These are phyloP conservation scores for Aspergillus novofumigatus DNA, from an alignment of 2,329 filamentous ascomycete genomes.

Conservation along the genomic window DNA sequence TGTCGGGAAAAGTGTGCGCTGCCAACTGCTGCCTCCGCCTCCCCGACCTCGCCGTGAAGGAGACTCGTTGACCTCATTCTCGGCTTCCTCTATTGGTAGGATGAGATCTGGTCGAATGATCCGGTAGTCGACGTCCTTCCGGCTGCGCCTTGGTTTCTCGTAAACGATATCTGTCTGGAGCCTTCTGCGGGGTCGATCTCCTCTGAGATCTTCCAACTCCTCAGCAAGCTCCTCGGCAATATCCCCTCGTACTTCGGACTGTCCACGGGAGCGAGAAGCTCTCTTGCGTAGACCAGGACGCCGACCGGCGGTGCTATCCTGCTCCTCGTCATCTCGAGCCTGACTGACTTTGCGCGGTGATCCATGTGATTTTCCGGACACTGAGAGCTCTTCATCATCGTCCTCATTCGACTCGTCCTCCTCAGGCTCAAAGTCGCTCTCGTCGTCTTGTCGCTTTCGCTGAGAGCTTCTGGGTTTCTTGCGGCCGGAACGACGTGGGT, in stretches of 20 bases:
- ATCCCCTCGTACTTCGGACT: slow-evolving; percentile 44
- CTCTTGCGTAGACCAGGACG: slow-evolving; percentile 51
- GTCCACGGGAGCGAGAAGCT: slow-evolving; percentile 43
- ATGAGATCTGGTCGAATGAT: slow-evolving; percentile 71
- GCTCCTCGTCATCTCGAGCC: slow-evolving; percentile 44
- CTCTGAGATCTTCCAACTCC: slow-evolving; percentile 53
- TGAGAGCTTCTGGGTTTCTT: slow-evolving; percentile 42
- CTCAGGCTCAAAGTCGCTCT: slow-evolving; percentile 61
- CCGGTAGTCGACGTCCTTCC: slow-evolving; percentile 77
- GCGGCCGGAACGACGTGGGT: slow-evolving; percentile 36
- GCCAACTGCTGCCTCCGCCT: slow-evolving; percentile 58
- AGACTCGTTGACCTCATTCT: slow-evolving; percentile 62
- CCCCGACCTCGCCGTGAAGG: slow-evolving; percentile 65
- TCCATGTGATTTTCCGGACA: slow-evolving; percentile 46
- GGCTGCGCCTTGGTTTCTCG: slow-evolving; percentile 49
- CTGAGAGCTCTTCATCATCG: slow-evolving; percentile 46
- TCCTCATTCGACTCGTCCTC: slow-evolving; percentile 52
- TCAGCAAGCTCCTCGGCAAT: slow-evolving; percentile 56
- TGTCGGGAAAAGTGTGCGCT: slow-evolving; percentile 81
- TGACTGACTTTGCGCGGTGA: slow-evolving; percentile 40
- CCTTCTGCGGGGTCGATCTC: slow-evolving; percentile 40
- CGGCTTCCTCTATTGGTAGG: slow-evolving; percentile 70
- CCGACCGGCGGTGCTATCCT: slow-evolving; percentile 45
- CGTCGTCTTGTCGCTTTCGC: slow-evolving; percentile 49
- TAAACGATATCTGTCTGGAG: slow-evolving; percentile 33